These are phyloP conservation scores for Podila verticillata DNA, from an alignment of 192 early-diverging fungal genomes.

Conservation along the genomic window DNA sequence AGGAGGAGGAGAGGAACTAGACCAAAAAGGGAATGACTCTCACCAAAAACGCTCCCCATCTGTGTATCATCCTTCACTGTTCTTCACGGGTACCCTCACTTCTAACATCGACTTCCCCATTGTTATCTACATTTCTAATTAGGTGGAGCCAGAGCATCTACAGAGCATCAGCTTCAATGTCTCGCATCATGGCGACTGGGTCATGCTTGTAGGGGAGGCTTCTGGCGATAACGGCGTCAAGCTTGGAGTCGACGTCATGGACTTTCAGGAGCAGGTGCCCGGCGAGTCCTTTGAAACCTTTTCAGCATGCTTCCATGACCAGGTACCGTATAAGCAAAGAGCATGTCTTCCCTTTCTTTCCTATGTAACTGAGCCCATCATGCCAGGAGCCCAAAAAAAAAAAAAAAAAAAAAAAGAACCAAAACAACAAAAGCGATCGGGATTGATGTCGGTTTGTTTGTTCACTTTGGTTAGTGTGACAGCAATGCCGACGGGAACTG, in stretches of 20 bases:
- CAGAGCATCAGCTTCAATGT: conserved; percentile 58
- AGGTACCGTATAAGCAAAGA: conserved; percentile 19
- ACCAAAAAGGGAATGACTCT: too few species aligned
- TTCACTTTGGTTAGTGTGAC: background rate
- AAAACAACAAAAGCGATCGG: too few species aligned
- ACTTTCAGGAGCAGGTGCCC: conserved; percentile 50
- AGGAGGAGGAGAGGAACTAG: too few species aligned
- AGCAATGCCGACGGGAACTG: background rate
- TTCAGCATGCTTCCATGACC: conserved; percentile 41
- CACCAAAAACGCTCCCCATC: too few species aligned
- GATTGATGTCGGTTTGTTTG: too few species aligned
- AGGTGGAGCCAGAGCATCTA: conserved; percentile 32
- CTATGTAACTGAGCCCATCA: background rate
- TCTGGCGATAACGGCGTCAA: conserved; percentile 25
- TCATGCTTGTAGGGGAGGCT: conserved; percentile 57
- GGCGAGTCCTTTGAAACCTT: conserved; percentile 48
- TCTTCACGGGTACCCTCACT: background rate
- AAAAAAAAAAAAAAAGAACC: background rate
- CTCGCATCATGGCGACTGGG: conserved; percentile 72
- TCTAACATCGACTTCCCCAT: background rate
- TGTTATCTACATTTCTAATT: background rate
- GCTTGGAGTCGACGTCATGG: conserved; percentile 64
- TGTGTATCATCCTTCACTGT: too few species aligned
- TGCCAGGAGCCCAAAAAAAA: background rate
- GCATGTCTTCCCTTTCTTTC: background rate